These are phyloP conservation scores for Haberlea rhodopensis DNA, from an alignment of 257 asterid genomes.

Conservation along the genomic window DNA sequence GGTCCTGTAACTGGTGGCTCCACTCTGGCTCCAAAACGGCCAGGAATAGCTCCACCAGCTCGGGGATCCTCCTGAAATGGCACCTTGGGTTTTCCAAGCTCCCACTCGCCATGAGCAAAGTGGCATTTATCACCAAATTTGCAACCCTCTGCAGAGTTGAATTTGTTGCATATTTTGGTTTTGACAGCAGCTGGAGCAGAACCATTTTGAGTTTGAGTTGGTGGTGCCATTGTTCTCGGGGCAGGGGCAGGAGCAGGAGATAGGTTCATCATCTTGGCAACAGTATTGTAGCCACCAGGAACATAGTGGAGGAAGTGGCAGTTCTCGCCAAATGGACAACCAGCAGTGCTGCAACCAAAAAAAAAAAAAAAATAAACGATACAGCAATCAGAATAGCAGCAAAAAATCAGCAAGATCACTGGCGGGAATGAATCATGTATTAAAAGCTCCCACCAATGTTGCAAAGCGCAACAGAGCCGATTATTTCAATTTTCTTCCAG, in stretches of 20 bases:
- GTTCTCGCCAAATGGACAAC: constrained; percentile 58
- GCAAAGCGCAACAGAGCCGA: too few species aligned
- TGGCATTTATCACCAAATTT: constrained; percentile 52
- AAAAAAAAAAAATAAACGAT: too few species aligned
- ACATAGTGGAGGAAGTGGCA: constrained; percentile 53
- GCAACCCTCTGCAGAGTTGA: constrained; percentile 58
- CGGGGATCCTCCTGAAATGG: constrained; percentile 40
- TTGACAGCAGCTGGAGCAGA: too few species aligned
- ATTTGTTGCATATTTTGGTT: too few species aligned
- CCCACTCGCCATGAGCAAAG: constrained; percentile 59
- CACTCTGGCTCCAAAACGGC: constrained; percentile 39
- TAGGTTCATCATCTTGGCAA: constrained; percentile 50
- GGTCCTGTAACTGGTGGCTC: constrained; percentile 40
- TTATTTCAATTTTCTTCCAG: too few species aligned
- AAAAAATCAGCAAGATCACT: too few species aligned
- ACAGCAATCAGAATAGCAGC: too few species aligned
- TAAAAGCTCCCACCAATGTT: too few species aligned
- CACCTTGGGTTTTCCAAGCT: constrained; percentile 36
- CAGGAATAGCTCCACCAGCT: constrained; percentile 31
- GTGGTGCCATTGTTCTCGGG: constrained; percentile 25
- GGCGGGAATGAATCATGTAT: too few species aligned
- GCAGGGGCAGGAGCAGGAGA: constrained; percentile 35
- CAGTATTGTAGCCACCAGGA: constrained; percentile 53
- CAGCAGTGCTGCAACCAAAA: too few species aligned
- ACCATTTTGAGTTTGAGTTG: too few species aligned